Conservation (phyloP, 495 filamentous ascomycete species). For the Penicillium crystallinum region DNA sequence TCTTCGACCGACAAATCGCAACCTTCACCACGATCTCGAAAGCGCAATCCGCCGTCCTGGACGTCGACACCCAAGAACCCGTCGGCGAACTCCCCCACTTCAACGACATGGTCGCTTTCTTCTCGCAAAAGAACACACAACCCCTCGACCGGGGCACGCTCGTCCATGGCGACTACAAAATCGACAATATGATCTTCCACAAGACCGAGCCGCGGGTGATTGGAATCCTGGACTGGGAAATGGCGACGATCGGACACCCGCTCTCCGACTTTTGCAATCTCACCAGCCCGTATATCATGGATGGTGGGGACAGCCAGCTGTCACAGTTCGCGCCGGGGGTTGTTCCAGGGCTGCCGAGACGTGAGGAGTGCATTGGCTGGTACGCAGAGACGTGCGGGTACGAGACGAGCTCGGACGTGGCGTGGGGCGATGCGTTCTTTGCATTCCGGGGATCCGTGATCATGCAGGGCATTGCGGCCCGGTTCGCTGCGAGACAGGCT, state of each 20-base stretch:
- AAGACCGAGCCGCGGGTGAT: conserved; percentile 83
- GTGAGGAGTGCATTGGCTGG: conserved; percentile 65
- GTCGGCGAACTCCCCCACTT: conserved; percentile 84
- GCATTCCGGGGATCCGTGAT: conserved; percentile 65
- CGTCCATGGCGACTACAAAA: conserved; percentile 96
- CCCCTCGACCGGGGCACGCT: conserved; percentile 73
- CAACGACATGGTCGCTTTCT: conserved; percentile 73
- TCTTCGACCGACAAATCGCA: conserved; percentile 81
- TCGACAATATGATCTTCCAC: conserved; percentile 95
- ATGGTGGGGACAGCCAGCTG: conserved; percentile 32
- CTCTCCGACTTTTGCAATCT: conserved; percentile 82
- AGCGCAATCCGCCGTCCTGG: conserved; percentile 67
- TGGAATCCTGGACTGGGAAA: conserved; percentile 95
- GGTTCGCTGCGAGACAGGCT: conserved; percentile 79
- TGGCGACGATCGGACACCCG: conserved; percentile 94
- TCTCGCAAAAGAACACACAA: conserved; percentile 57
- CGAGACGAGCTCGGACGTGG: conserved; percentile 51
- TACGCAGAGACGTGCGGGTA: conserved; percentile 70
- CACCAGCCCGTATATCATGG: conserved; percentile 60
- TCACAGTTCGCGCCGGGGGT: conserved; percentile 55
- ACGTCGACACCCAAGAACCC: conserved; percentile 66
- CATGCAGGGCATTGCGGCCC: conserved; percentile 89
- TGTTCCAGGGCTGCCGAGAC: conserved; percentile 69
- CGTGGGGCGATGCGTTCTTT: conserved; percentile 67
- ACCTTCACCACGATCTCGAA: conserved; percentile 74